phyloP scores from a whole-genome alignment of 306 rosid genomes.

The Vicia villosa region DNA sequence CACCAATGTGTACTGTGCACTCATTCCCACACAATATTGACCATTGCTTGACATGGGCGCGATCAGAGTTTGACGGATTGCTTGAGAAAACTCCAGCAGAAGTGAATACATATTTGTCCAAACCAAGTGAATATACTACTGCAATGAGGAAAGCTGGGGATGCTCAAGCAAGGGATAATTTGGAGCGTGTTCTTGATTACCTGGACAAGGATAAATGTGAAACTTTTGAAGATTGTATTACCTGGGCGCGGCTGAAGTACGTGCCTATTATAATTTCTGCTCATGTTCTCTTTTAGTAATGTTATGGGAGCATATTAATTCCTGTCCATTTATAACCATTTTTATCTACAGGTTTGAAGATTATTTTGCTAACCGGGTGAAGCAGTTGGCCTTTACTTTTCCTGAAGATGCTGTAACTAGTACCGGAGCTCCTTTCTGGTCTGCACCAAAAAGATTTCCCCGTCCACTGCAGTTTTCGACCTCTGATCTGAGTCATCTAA shows the following conservation, averaged over 20 bases:
- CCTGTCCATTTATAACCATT: neutral
- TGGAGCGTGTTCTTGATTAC: constrained; percentile 92
- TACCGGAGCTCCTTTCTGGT: constrained; percentile 96
- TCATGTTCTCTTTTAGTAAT: neutral
- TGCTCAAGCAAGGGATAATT: constrained; percentile 94
- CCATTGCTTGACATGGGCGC: constrained; percentile 99
- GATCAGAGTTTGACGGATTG: constrained; percentile 96
- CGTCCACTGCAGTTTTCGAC: constrained; percentile 77
- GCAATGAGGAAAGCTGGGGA: constrained; percentile 82
- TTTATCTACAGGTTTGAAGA: constrained; percentile 79
- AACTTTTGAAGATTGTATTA: constrained; percentile 77
- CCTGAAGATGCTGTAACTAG: constrained; percentile 96
- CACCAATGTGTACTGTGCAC: constrained; percentile 98
- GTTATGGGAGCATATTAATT: constrained; percentile 18
- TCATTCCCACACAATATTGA: constrained; percentile 97
- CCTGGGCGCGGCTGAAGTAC: constrained; percentile 92
- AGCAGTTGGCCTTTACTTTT: constrained; percentile 86
- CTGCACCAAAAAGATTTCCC: constrained; percentile 96
- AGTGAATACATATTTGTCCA: constrained; percentile 80
- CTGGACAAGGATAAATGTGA: constrained; percentile 86
- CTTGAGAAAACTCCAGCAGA: constrained; percentile 96
- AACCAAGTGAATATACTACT: constrained; percentile 71
- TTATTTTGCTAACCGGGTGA: constrained; percentile 82
- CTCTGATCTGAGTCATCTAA: constrained; percentile 68
- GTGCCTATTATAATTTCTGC: neutral